Evolutionary conservation across 2,329 filamentous ascomycete species (phyloP), one percentile per base, ranked within the genome.

Genomic region (Penicillium sp.): DNA sequence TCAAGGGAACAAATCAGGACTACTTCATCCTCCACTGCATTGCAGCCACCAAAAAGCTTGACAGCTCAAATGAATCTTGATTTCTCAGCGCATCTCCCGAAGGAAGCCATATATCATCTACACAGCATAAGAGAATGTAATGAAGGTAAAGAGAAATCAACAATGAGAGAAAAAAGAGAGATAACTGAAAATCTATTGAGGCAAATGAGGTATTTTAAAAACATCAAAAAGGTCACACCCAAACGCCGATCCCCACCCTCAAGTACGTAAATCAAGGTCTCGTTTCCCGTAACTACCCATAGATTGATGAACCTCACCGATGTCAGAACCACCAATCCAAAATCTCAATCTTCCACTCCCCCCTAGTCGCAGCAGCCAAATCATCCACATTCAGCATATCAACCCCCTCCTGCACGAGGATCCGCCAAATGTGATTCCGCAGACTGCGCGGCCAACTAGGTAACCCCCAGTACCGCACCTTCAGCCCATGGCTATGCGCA

Each of bases 371-470:
- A 2, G 73, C 79, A 49, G 70, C 70, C 61, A 87, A 66, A 69
- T 87, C 84, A 75, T 87, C 84, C 1, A 83, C 84, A 66, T 86
- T 87, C 54, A 87, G 66, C 43, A 84, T 77, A 67, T 85, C 84
- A 11, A 81, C 83, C 0, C 84, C 83, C 68, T 86, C 83, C 34
- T 78, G 72, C 11, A 82, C 78, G 17, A 87, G 68, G 20, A 83
- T 73, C 7, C 77, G 75, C 85, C 84, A 87, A 15, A 87, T 70
- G 53, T 80, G 77, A 66, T 86, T 84, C 47, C 84, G 72, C 69
- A 85, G 63, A 42, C 78, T 78, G 5, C 80, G 71, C 1, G 85
- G 85, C 84, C 84, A 87, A 55, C 69, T 74, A 0, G 84, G 84
- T 11, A 83, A 78, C 25, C 78, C 76, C 84, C 84, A 87, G 64